Evolutionary conservation across 2,329 filamentous ascomycete species (phyloP).

Genomic region (Anthostomella pinea): DNA sequence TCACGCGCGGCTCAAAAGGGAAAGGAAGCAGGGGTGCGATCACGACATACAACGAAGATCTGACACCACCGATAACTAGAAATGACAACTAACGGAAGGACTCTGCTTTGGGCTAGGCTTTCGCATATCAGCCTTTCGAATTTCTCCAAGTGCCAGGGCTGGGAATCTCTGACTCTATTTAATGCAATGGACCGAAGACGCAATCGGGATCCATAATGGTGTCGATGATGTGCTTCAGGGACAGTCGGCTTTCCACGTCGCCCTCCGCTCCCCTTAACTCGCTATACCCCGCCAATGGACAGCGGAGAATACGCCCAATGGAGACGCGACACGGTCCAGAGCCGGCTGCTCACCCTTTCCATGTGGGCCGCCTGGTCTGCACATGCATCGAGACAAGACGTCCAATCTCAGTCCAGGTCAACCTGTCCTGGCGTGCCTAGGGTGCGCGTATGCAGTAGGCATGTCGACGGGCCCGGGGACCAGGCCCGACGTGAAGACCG

Average conservation of each 20-base stretch:
- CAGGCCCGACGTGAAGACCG: too few species aligned
- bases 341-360: too few species aligned
- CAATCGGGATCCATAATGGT: slow-evolving; percentile 1
- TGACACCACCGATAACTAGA: neutral
- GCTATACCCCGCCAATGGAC: too few species aligned
- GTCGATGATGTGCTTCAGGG: neutral
- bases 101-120: slow-evolving; percentile 2
- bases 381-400: neutral
- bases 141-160: neutral
- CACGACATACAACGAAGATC: slow-evolving; percentile 1
- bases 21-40: slow-evolving; percentile 3
- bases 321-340: too few species aligned
- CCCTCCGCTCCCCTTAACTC: too few species aligned
- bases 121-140: neutral
- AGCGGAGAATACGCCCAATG: too few species aligned
- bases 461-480: too few species aligned
- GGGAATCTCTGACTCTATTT: neutral
- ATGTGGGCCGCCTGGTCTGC: too few species aligned
- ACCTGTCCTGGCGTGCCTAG: too few species aligned
- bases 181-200: slow-evolving; percentile 1
- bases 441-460: too few species aligned
- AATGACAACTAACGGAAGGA: neutral
- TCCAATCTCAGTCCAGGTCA: too few species aligned
- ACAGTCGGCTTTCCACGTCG: too few species aligned
- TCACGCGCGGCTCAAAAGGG: neutral